These are phyloP conservation scores for Sporothrix inflata DNA, from an alignment of 2,329 filamentous ascomycete species.

Conservation along the genomic window DNA sequence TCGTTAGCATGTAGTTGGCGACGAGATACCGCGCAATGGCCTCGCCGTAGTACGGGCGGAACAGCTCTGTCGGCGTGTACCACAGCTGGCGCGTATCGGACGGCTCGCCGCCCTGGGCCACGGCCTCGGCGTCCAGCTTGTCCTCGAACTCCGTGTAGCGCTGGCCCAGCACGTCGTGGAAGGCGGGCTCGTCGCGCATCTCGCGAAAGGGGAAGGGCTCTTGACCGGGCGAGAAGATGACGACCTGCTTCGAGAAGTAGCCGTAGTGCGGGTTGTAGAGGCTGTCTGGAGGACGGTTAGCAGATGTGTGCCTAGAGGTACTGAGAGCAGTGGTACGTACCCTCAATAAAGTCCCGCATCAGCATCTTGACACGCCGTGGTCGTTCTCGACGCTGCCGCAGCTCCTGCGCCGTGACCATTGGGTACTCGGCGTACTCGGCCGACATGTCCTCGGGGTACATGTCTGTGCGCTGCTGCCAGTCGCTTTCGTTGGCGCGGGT, in stretches of 20 bases:
- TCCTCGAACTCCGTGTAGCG: conserved; percentile 93
- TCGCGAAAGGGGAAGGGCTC: conserved; percentile 85
- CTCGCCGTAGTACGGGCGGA: conserved; percentile 95
- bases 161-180: conserved; percentile 73
- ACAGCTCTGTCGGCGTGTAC: conserved; percentile 98
- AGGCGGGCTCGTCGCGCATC: conserved; percentile 82
- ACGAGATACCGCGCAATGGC: conserved; percentile 95
- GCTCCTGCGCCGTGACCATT: conserved; percentile 78
- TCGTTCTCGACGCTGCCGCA: conserved; percentile 72
- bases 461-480: conserved; percentile 83
- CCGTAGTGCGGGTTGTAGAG: conserved; percentile 93
- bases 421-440: conserved; percentile 83
- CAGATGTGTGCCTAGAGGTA: neutral
- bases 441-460: conserved; percentile 74
- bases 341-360: conserved; percentile 96
- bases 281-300: conserved; percentile 63
- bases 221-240: conserved; percentile 90
- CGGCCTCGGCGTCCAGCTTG: conserved; percentile 70
- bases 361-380: conserved; percentile 94
- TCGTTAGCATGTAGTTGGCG: conserved; percentile 90
- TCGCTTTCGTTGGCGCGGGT: conserved; percentile 61
- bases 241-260: conserved; percentile 94
- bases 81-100: conserved; percentile 83
- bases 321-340: conserved; percentile 49
- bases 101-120: conserved; percentile 59